Evolutionary conservation across 148 eudicot species (phyloP), one percentile per base, ranked within the genome.

Genomic region (Vaccinium corymbosum): DNA sequence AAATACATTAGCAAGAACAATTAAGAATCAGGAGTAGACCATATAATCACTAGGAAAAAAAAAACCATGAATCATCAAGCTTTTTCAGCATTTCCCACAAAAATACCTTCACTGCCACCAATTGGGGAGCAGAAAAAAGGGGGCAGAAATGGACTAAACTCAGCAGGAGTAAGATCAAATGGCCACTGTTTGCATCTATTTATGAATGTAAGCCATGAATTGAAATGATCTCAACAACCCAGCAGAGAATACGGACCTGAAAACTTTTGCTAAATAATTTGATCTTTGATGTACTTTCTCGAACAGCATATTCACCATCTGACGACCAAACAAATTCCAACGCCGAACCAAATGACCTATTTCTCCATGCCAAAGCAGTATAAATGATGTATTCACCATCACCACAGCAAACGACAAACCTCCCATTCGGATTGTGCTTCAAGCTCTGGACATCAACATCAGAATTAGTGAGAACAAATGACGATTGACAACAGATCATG

Each of bases 381-480:
- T 94, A 94, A 66, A 93, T 97, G 81, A 94, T 90, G 85, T 92
- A 94, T 61, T 97, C 99, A 85, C 99, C 98, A 86, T 94, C 98
- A 62, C 99, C 99, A 78, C 97, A 97, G 48, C 94, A 98, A 84
- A 94, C 99, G 78, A 95, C 99, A 86, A 97, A 97, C 92, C 99
- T 92, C 88, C 99, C 99, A 89, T 94, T 97, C 57, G 98, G 97
- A 80, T 97, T 97, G 88, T 97, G 98, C 92, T 91, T 97, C 81
- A 97, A 89, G 87, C 85, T 90, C 99, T 97, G 93, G 52, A 87
- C 78, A 85, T 5, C 80, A 53, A 75, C 73, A 83, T 17, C 75
- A 78, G 61, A n/a, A 59, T 1, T 27, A 72, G 83, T 15, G 13
- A 42, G 62, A 6, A 84, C 22, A 83, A 50, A 81, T 9, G 48